Base-by-base conservation (phyloP, 257 asterid species). In the Anisodus tanguticus region DNA sequence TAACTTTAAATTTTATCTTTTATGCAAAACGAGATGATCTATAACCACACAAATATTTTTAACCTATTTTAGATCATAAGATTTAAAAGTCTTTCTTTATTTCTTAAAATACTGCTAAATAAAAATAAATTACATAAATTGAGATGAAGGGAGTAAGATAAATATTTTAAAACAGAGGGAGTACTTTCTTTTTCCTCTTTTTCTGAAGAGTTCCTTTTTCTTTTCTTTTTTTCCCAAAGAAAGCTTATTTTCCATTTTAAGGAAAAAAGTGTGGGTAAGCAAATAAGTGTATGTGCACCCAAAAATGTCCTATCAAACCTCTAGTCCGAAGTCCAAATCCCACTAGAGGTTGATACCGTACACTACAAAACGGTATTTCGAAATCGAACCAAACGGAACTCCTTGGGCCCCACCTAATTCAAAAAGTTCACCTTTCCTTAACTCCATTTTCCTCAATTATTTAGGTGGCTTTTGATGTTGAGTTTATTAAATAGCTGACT, bases 321-420 rank as follows among this genome's bases (percentile, higher is more conserved):
- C n/a, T n/a, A n/a, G 31, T 5, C 31, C 71, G 43, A 64, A 64
- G 17, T 26, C 43, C 74, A 67, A 12, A 35, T 67, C n/a, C n/a
- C n/a, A n/a, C n/a, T n/a, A n/a, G n/a, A 66, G 47, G n/a, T 35
- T 19, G 8, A 66, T 2, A 66, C 72, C 72, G 45, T 66, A 66
- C 19, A 67, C 1, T 37, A 13, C 81, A 31, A 31, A 76, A 76
- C 81, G 81, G 81, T 76, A 76, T 76, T 76, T 70, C 57, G 77
- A 68, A 68, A 68, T 74, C 60, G 63, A 76, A 51, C 2, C n/a
- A 16, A 76, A 76, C 81, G 81, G 81, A 76, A 76, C 81, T 76
- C 45, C 51, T 51, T 76, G 3, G 81, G 63, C 62, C 81, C 81
- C 81, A 76, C 64, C n/a, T 6, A 51, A 51, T 76, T 74, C 62